Evolutionary conservation across 2,329 filamentous ascomycete genomes (phyloP), one percentile per base, ranked within the genome.

Genomic region (Ascochyta rabiei): DNA sequence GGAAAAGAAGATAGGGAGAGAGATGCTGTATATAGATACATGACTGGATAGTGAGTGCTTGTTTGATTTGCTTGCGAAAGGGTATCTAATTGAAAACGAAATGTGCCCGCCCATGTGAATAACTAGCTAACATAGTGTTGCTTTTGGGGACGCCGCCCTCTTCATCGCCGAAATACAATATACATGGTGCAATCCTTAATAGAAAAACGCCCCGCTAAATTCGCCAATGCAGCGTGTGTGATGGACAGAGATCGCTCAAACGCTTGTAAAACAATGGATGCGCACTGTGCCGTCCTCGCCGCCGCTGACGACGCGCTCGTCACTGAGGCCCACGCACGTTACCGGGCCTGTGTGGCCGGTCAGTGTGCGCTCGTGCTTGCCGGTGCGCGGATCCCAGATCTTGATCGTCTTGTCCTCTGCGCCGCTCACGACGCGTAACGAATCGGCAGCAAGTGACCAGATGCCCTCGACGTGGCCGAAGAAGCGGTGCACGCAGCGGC

Each of bases 401-500:
- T 98, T 98, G 67, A 96, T 90, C 86, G 93, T 96, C 37, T 91
- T 88, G 76, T 99, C 95, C 74, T 98, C 92, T 10, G 91, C 90
- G 0, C 93, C 93, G 16, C 89, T 91, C 13, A 98, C 91, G 15
- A 96, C 86, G 10, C 95, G 86, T 18, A 98, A 79, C 1, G 89
- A 93, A 75, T 98, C 93, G 3, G 90, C 93, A 0, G 90, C 91
- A 2, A 99, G 82, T 6, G 90, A 89, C 95, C 95, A 99, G 18
- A 99, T 89, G 28, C 95, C 95, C 75, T 99, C 95, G 19, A 99
- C 85, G 69, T 99, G 95, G 0, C 95, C 95, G 72, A 98, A 99
- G 80, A 97, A 96, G 28, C 91, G 96, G 58, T 91, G 89, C 30
- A 97, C 82, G 67, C 91, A 96, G 60, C 86, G 86, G 33, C 91